These are phyloP conservation scores for Albophoma yamanashiensis DNA, from an alignment of 2,329 filamentous ascomycete genomes.

Conservation along the genomic window DNA sequence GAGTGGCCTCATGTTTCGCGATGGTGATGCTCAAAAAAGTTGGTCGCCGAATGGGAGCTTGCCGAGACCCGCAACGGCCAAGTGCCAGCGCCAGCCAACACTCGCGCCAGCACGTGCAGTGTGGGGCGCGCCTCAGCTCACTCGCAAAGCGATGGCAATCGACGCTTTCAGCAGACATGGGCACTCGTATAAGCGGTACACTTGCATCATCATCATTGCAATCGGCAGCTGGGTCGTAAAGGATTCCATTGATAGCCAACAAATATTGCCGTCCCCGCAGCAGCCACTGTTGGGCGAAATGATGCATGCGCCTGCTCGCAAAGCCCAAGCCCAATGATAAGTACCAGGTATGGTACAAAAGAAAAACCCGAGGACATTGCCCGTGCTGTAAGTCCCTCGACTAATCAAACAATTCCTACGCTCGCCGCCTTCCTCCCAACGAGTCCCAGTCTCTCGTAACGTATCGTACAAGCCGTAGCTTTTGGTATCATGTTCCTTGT, in stretches of 20 bases:
- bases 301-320: not conserved
- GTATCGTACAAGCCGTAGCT: not conserved
- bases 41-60: not conserved
- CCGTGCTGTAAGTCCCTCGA: not conserved
- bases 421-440: not conserved
- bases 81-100: not conserved
- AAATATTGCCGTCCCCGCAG: not conserved
- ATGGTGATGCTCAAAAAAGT: conserved; percentile 1
- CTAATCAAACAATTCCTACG: not conserved
- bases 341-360: not conserved
- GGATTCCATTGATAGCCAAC: not conserved
- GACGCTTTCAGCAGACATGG: not conserved
- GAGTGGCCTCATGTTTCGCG: not conserved
- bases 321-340: not conserved
- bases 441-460: not conserved
- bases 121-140: not conserved
- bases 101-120: not conserved
- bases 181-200: not conserved
- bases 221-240: too few relatives aligned
- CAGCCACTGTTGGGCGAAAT: not conserved
- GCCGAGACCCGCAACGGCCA: not conserved
- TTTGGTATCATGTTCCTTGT: not conserved
- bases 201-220: not conserved
- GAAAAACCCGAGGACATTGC: too few relatives aligned
- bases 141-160: not conserved